A percentile compares a stretch with the other conserved stretches of the same genome.
Evolutionary conservation across 352 stramenopile species (phyloP).

Genomic region (Pythium monospermum): DNA sequence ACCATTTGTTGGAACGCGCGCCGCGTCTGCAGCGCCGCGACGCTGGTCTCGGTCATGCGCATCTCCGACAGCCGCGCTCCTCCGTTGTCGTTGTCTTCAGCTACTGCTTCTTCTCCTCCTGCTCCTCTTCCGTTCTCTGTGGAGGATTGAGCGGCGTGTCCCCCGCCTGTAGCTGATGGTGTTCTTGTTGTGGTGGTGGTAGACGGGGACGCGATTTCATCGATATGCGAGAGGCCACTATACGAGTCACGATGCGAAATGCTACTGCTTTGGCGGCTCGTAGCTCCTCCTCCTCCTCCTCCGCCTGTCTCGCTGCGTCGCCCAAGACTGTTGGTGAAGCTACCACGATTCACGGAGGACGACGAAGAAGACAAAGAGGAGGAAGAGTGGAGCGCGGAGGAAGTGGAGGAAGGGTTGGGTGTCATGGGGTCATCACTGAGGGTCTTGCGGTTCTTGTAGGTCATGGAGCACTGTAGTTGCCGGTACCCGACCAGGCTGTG

Average conservation of each 20-base stretch:
- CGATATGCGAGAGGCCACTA: conserved; percentile 9
- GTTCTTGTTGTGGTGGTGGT: no score
- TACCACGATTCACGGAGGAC: conserved; percentile 1
- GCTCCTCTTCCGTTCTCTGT: no score
- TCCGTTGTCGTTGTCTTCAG: no score
- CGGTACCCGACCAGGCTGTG: conserved; percentile 67
- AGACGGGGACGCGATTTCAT: conserved; percentile 9
- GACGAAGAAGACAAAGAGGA: no score
- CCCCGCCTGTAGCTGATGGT: no score
- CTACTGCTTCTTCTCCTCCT: no score
- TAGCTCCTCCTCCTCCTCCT: conserved; percentile 4
- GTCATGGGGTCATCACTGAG: neutral
- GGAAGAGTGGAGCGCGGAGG: no score
- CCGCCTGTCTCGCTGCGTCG: conserved; percentile 14
- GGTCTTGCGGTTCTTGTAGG: conserved; percentile 74
- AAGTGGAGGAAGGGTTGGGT: neutral
- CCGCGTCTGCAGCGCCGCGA: conserved; percentile 70
- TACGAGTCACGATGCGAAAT: conserved; percentile 2
- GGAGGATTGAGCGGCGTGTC: neutral
- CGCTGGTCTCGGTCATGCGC: conserved; percentile 54
- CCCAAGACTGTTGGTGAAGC: conserved; percentile 11
- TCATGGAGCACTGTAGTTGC: conserved; percentile 81
- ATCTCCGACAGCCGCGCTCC: conserved; percentile 16
- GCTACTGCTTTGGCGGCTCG: neutral
- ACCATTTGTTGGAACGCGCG: conserved; percentile 83